Evolutionary conservation across 75 land plant genomes (phyloP).

Genomic region (Cupressus sempervirens): DNA sequence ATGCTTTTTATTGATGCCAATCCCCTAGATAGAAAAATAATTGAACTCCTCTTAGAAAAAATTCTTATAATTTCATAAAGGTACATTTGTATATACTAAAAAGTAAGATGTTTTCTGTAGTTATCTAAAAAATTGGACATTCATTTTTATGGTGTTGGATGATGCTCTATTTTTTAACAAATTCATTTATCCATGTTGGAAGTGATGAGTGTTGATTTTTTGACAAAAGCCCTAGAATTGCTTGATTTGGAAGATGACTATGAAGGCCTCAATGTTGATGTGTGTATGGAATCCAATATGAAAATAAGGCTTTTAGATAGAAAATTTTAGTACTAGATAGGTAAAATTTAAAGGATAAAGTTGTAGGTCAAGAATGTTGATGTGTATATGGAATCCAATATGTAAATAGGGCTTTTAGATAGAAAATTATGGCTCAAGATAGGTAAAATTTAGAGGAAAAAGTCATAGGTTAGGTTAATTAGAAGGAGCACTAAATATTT

Average conservation of each 20-base stretch:
- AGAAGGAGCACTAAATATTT: too few relatives aligned
- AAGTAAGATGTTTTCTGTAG: too few relatives aligned
- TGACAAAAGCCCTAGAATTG: slow-evolving; percentile 53
- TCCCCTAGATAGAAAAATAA: slow-evolving; percentile 42
- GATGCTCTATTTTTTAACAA: not conserved
- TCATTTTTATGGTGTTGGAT: not conserved
- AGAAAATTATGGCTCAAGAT: too few relatives aligned
- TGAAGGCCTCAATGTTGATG: not conserved
- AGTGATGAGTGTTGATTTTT: slow-evolving; percentile 75
- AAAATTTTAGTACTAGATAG: too few relatives aligned
- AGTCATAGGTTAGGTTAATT: too few relatives aligned
- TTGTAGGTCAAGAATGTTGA: too few relatives aligned
- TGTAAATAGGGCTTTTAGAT: too few relatives aligned
- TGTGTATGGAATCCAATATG: not conserved
- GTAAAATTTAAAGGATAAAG: too few relatives aligned
- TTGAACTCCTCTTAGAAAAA: slow-evolving; percentile 44
- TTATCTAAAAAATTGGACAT: not conserved
- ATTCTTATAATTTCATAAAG: slow-evolving; percentile 46
- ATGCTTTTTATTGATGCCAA: slow-evolving; percentile 64
- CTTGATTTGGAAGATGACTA: slow-evolving; percentile 30
- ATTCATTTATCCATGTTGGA: not conserved
- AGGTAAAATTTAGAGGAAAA: too few relatives aligned
- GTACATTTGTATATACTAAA: slow-evolving; percentile 7
- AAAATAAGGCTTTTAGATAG: too few relatives aligned
- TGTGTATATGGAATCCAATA: too few relatives aligned